Evolutionary conservation across 2,329 filamentous ascomycete species (phyloP).

Genomic region (Xylaria arbuscula): DNA sequence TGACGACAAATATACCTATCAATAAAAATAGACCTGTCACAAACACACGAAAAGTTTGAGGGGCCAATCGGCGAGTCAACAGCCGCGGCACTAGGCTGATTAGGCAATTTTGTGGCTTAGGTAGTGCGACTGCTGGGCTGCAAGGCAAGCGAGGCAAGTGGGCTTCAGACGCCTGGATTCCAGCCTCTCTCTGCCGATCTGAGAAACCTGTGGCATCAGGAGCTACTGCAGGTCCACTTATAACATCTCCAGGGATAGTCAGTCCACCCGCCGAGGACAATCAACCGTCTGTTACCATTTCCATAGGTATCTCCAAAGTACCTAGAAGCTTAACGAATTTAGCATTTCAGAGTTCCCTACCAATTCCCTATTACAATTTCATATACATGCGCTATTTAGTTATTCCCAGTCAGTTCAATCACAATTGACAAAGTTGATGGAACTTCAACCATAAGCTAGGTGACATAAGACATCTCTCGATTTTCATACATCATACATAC

Average conservation of each 20-base stretch:
- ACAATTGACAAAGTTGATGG: not conserved
- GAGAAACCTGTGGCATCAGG: not conserved
- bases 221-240: conserved; percentile 12
- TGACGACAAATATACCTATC: conserved; percentile 11
- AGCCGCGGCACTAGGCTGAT: not conserved
- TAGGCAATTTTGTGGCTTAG: not conserved
- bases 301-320: too few relatives aligned
- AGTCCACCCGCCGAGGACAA: too few relatives aligned
- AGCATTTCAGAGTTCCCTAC: too few relatives aligned
- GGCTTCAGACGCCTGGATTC: not conserved
- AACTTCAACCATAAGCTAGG: not conserved
- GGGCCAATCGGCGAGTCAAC: conserved; percentile 18
- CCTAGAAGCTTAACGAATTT: too few relatives aligned
- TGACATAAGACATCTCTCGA: not conserved
- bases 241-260: not conserved
- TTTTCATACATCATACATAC: not conserved
- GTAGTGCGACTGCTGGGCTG: not conserved
- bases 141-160: not conserved
- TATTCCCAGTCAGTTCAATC: not conserved
- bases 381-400: too few relatives aligned
- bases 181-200: not conserved
- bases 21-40: conserved; percentile 18
- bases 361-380: too few relatives aligned
- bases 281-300: too few relatives aligned
- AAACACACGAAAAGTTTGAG: conserved; percentile 1